These are phyloP conservation scores for Trichodelitschia bisporula DNA, from an alignment of 495 filamentous ascomycete species.

Conservation along the genomic window DNA sequence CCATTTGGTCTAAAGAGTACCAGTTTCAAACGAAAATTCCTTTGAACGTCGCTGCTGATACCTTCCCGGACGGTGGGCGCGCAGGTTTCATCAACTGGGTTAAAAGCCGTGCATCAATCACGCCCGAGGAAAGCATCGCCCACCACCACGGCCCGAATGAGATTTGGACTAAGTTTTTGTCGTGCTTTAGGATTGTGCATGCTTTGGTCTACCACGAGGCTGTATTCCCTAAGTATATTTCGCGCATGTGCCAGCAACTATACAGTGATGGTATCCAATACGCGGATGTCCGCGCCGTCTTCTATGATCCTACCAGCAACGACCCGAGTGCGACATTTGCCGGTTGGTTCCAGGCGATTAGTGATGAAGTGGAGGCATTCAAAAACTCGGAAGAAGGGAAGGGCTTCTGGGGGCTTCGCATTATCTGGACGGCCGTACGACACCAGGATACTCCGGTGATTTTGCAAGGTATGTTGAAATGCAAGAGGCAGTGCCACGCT, in stretches of 20 bases:
- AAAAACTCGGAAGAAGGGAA: slow-evolving; percentile 41
- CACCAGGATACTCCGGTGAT: slow-evolving; percentile 34
- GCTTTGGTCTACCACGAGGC: slow-evolving; percentile 75
- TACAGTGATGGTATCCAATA: slow-evolving; percentile 58
- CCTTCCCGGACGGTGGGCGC: slow-evolving; percentile 45
- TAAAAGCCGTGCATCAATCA: slow-evolving; percentile 43
- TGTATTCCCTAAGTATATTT: slow-evolving; percentile 56
- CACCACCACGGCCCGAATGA: slow-evolving; percentile 59
- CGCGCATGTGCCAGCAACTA: slow-evolving; percentile 37
- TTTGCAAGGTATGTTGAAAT: slow-evolving; percentile 28
- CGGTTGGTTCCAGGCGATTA: slow-evolving; percentile 41
- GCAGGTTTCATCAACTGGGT: slow-evolving; percentile 57
- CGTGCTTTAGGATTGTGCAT: slow-evolving; percentile 41
- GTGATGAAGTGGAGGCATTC: slow-evolving; percentile 61
- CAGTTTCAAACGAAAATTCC: slow-evolving; percentile 26
- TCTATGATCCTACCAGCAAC: too few relatives aligned
- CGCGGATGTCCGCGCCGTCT: slow-evolving; percentile 40
- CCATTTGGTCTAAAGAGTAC: slow-evolving; percentile 43
- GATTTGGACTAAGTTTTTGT: slow-evolving; percentile 56
- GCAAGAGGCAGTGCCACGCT: neutral
- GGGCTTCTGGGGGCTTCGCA: slow-evolving; percentile 58
- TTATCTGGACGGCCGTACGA: slow-evolving; percentile 70
- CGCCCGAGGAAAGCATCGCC: slow-evolving; percentile 41
- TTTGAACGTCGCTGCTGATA: slow-evolving; percentile 37
- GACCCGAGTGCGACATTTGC: slow-evolving; percentile 36